Evolutionary conservation across 345 rosid genomes (phyloP).

Genomic region (Cardiospermum halicacabum): DNA sequence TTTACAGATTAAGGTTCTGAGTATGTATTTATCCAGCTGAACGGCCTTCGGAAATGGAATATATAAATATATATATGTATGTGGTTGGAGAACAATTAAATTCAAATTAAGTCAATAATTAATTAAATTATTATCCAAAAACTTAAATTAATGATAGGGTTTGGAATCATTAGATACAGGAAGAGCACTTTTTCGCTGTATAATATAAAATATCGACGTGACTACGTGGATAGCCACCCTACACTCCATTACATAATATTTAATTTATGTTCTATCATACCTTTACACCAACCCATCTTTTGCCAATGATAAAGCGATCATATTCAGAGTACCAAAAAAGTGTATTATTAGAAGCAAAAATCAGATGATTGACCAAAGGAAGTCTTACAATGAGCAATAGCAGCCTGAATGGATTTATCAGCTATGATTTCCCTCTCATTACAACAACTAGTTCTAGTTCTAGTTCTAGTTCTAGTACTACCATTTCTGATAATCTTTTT

Average conservation of each 20-base stretch:
- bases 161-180: not conserved
- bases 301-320: no score
- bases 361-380: constrained; percentile 23
- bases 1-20: no score
- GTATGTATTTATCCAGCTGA: no score
- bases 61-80: no score
- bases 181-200: not conserved
- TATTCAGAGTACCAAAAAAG: not conserved
- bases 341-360: constrained; percentile 9
- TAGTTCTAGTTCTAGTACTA: constrained; percentile 16
- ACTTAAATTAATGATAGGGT: not conserved
- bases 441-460: constrained; percentile 8
- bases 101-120: not conserved
- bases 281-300: no score
- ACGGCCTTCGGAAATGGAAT: no score
- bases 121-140: not conserved
- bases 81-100: not conserved
- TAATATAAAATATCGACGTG: not conserved
- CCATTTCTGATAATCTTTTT: not conserved
- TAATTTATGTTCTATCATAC: no score
- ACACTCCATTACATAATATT: no score
- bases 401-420: constrained; percentile 34
- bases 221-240: no score
- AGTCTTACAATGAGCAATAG: constrained; percentile 43
- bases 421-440: not conserved